Evolutionary conservation across 2,329 filamentous ascomycete species (phyloP).

Genomic region (Lecanicillium sp.): DNA sequence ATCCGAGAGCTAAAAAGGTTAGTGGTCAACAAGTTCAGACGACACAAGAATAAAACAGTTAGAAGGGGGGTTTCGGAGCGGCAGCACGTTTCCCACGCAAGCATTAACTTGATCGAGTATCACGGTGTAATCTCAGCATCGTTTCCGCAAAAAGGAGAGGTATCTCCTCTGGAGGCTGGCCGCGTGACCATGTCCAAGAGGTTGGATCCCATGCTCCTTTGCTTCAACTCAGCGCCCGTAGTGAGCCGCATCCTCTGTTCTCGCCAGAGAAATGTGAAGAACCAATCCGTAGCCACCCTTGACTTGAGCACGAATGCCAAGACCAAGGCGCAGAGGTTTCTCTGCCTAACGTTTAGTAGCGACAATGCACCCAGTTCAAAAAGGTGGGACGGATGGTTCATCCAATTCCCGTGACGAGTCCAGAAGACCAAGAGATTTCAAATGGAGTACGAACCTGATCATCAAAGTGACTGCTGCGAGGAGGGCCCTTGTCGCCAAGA

Average conservation of each 20-base stretch:
- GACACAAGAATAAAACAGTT: slow-evolving; percentile 8
- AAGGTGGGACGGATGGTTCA: slow-evolving; percentile 1
- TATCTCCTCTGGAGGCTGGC: slow-evolving; percentile 35
- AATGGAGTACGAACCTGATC: slow-evolving; percentile 35
- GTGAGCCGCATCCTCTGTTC: slow-evolving; percentile 57
- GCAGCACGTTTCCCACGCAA: slow-evolving; percentile 98
- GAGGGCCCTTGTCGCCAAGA: neutral
- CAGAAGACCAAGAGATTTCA: slow-evolving; percentile 26
- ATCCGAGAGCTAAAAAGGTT: slow-evolving; percentile 59
- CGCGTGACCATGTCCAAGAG: slow-evolving; percentile 14
- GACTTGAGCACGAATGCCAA: too few species aligned
- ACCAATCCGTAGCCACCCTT: too few species aligned
- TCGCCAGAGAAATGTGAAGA: slow-evolving; percentile 12
- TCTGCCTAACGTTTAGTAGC: neutral
- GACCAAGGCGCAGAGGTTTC: too few species aligned
- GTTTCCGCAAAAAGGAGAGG: slow-evolving; percentile 31
- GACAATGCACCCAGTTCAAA: neutral
- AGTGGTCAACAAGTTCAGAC: neutral
- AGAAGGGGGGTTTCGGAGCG: slow-evolving; percentile 49
- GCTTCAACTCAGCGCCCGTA: slow-evolving; percentile 71
- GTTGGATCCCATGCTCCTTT: slow-evolving; percentile 42
- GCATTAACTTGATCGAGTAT: slow-evolving; percentile 99
- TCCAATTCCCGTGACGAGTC: slow-evolving; percentile 13
- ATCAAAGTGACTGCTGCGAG: slow-evolving; percentile 4
- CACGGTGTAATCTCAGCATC: slow-evolving; percentile 94